phyloP scores from a whole-genome alignment of 371 early-diverging fungal genomes.

The Mortierella sp. region DNA sequence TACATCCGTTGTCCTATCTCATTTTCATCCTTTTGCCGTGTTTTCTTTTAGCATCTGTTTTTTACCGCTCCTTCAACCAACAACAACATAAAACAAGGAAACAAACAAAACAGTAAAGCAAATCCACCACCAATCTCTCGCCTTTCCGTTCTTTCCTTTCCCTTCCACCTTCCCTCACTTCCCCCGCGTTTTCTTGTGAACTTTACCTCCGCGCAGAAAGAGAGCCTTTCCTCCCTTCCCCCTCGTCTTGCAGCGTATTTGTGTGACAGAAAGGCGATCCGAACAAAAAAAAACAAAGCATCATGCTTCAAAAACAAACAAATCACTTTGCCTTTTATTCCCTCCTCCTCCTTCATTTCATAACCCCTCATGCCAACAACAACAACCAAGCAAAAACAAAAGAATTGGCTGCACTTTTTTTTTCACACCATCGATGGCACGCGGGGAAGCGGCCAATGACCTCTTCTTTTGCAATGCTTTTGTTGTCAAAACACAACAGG shows the following conservation, averaged over 20 bases:
- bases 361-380: not conserved
- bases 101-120: not conserved
- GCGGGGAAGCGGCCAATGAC: not conserved
- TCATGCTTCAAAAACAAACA: not conserved
- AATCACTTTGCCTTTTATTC: not conserved
- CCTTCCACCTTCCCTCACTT: not conserved
- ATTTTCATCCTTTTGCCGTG: too few species aligned
- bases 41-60: not conserved
- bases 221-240: not conserved
- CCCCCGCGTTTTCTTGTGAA: conserved; percentile 25
- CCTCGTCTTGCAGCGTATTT: not conserved
- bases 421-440: not conserved
- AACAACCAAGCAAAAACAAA: not conserved
- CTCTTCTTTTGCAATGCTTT: not conserved
- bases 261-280: conserved; percentile 10
- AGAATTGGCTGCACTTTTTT: not conserved
- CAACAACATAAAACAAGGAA: not conserved
- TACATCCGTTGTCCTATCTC: not conserved
- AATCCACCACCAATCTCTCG: not conserved
- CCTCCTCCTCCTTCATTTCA: not conserved
- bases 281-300: not conserved
- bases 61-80: not conserved
- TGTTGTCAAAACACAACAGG: not conserved
- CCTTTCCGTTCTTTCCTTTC: not conserved
- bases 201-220: not conserved